Percentiles rank a stretch among this genome's conserved stretches.
Conservation (phyloP, 768 basidiomycete genomes). For the Hydnomerulius pinastri region DNA sequence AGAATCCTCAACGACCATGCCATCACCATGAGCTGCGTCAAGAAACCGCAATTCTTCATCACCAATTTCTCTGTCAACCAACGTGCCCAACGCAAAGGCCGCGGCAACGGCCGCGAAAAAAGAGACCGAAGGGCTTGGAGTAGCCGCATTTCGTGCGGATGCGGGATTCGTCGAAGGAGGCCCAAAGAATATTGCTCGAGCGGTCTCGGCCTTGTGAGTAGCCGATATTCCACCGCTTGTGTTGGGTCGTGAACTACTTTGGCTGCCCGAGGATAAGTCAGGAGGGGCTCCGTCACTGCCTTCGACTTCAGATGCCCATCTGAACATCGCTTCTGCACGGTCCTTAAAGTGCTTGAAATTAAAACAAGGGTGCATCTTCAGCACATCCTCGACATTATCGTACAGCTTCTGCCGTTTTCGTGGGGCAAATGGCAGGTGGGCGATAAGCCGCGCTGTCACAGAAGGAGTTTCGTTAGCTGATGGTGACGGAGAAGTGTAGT, state of each 20-base stretch:
- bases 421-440: constrained; percentile 41
- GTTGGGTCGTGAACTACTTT: constrained; percentile 35
- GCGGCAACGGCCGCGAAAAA: constrained; percentile 64
- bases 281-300: constrained; percentile 8
- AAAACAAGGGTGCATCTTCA: constrained; percentile 52
- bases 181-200: constrained; percentile 35
- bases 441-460: constrained; percentile 42
- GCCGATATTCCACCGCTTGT: constrained; percentile 15
- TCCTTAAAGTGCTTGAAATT: constrained; percentile 49
- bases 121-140: constrained; percentile 27
- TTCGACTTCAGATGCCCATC: constrained; percentile 38
- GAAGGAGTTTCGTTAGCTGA: constrained; percentile 24
- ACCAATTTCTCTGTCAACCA: constrained; percentile 34
- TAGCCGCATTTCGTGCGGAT: constrained; percentile 9
- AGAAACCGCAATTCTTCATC: constrained; percentile 27
- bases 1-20: constrained; percentile 18
- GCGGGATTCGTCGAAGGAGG: constrained; percentile 8
- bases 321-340: constrained; percentile 47
- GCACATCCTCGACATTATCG: constrained; percentile 40
- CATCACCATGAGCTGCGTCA: constrained; percentile 21
- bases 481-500: constrained; percentile 24
- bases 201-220: constrained; percentile 25
- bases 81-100: constrained; percentile 60
- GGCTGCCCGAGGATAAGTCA: constrained; percentile 18
- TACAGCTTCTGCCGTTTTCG: constrained; percentile 40